Evolutionary conservation across 345 rosid species (phyloP).

Genomic region (Syzygium aromaticum): DNA sequence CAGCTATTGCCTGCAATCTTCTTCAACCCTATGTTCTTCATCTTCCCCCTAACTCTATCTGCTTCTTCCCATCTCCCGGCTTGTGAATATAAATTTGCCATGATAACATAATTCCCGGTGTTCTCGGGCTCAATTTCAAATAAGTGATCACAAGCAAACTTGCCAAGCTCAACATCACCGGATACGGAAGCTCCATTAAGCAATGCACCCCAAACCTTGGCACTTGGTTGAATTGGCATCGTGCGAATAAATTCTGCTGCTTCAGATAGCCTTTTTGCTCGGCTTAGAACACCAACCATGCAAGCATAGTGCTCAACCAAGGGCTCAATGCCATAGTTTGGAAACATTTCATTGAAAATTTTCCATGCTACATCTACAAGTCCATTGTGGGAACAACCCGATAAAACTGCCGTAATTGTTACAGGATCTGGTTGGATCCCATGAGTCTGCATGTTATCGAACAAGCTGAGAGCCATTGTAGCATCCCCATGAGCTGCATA

Average conservation of each 20-base stretch:
- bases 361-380: constrained; percentile 46
- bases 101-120: constrained; percentile 60
- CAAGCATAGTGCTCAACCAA: constrained; percentile 80
- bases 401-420: constrained; percentile 60
- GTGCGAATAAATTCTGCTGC: constrained; percentile 55
- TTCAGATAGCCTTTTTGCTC: constrained; percentile 61
- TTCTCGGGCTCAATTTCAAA: constrained; percentile 72
- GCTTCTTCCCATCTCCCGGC: constrained; percentile 88
- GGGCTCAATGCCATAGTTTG: constrained; percentile 36
- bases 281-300: constrained; percentile 67
- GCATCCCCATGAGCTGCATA: constrained; percentile 73
- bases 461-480: constrained; percentile 32
- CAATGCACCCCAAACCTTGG: constrained; percentile 86
- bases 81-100: constrained; percentile 75
- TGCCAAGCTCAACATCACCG: constrained; percentile 60
- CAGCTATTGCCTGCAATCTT: constrained; percentile 76
- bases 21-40: constrained; percentile 52
- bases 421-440: constrained; percentile 63
- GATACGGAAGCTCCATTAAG: constrained; percentile 67
- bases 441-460: constrained; percentile 42
- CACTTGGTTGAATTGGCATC: constrained; percentile 66
- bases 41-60: constrained; percentile 49
- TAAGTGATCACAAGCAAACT: constrained; percentile 44
- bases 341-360: constrained; percentile 46
- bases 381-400: constrained; percentile 75